Evolutionary conservation across 148 eudicot genomes (phyloP).

Genomic region (Vaccinium myrtillus): DNA sequence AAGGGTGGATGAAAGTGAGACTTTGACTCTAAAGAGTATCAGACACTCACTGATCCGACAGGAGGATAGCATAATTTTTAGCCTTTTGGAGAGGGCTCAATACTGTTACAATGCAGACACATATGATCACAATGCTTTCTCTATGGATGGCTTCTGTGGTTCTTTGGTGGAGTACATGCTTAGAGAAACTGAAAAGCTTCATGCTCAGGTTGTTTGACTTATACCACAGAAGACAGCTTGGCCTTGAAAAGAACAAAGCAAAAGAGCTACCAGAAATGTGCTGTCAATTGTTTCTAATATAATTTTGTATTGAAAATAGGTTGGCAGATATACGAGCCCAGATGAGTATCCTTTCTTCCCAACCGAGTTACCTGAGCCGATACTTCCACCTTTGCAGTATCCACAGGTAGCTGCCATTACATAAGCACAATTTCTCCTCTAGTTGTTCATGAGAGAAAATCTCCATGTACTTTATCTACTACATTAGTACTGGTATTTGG

Average conservation of each 20-base stretch:
- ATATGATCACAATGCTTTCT: constrained; percentile 57
- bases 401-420: constrained; percentile 44
- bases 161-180: constrained; percentile 61
- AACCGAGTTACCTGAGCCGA: constrained; percentile 43
- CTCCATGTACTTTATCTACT: neutral
- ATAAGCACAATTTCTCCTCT: neutral
- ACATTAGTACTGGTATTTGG: neutral
- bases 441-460: neutral
- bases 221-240: neutral
- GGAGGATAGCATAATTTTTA: constrained; percentile 66
- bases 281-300: constrained; percentile 10
- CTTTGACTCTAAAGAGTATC: constrained; percentile 54
- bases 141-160: constrained; percentile 58
- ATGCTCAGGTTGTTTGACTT: constrained; percentile 48
- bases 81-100: constrained; percentile 66
- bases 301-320: constrained; percentile 28
- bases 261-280: neutral
- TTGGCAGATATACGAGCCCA: constrained; percentile 66
- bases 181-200: constrained; percentile 62
- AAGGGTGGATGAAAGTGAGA: constrained; percentile 58
- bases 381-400: constrained; percentile 59
- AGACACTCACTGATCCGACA: constrained; percentile 57
- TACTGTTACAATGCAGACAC: constrained; percentile 59
- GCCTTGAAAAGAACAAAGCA: neutral
- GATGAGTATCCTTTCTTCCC: constrained; percentile 74